These are phyloP conservation scores for Neurospora sp. DNA, from an alignment of 495 filamentous ascomycete genomes.

Conservation along the genomic window DNA sequence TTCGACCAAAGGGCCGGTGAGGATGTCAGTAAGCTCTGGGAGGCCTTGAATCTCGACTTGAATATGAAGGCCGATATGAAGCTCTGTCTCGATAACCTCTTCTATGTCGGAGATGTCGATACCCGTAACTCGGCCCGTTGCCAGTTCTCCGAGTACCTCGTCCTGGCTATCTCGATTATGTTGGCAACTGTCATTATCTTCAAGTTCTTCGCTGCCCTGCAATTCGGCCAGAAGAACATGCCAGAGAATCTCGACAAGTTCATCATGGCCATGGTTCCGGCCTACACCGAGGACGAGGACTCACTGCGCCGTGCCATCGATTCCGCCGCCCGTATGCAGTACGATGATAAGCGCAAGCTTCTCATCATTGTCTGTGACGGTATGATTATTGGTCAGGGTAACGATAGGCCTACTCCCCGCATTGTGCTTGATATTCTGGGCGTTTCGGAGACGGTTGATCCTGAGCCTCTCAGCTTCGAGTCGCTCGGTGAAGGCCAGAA, in stretches of 20 bases:
- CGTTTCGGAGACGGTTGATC: conserved; percentile 85
- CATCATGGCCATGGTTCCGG: conserved; percentile 93
- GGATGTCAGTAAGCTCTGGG: conserved; percentile 80
- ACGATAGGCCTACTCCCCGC: conserved; percentile 87
- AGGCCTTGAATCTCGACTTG: conserved; percentile 48
- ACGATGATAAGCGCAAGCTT: conserved; percentile 97
- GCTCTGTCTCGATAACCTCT: conserved; percentile 85
- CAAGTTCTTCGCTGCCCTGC: conserved; percentile 94
- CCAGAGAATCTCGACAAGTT: conserved; percentile 98
- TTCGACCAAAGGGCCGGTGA: conserved; percentile 66
- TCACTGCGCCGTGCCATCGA: conserved; percentile 94
- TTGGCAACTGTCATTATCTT: conserved; percentile 75
- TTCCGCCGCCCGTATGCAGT: conserved; percentile 88
- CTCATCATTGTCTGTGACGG: conserved; percentile 91
- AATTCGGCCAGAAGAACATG: conserved; percentile 82
- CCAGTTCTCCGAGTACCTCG: conserved; percentile 80
- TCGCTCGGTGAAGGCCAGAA: conserved; percentile 91
- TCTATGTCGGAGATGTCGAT: conserved; percentile 88
- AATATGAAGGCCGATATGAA: conserved; percentile 57
- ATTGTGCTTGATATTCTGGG: conserved; percentile 97
- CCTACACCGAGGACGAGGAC: conserved; percentile 97
- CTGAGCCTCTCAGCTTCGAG: conserved; percentile 96
- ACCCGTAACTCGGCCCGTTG: conserved; percentile 82
- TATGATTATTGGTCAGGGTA: conserved; percentile 99
- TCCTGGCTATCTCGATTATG: conserved; percentile 81